phyloP scores from a whole-genome alignment of 75 land plant species.

The Pseudotsuga menziesii region DNA sequence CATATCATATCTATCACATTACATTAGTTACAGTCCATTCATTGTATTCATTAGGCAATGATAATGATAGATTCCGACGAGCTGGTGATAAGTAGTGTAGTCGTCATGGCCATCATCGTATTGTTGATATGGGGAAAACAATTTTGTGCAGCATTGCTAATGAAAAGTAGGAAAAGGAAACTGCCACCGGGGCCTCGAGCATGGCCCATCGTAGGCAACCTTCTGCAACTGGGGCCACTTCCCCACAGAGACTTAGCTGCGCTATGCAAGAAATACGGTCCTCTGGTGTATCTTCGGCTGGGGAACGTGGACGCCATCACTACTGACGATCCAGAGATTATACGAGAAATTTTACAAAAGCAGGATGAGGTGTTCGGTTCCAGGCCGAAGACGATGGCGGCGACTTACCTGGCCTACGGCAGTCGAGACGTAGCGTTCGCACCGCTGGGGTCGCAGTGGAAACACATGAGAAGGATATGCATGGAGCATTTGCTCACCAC shows the following conservation, averaged over 20 bases:
- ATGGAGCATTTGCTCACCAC: constrained; percentile 88
- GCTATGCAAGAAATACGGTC: constrained; percentile 58
- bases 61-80: no score
- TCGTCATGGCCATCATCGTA: no score
- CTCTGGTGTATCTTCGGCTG: constrained; percentile 68
- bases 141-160: no score
- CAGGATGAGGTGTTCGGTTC: constrained; percentile 85
- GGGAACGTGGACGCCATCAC: constrained; percentile 71
- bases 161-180: not conserved
- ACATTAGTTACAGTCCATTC: no score
- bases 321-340: constrained; percentile 65
- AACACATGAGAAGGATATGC: constrained; percentile 79
- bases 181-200: constrained; percentile 82
- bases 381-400: constrained; percentile 65
- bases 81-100: no score
- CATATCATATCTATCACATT: no score
- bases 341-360: constrained; percentile 56
- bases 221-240: constrained; percentile 61
- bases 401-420: constrained; percentile 59
- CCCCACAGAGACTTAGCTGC: constrained; percentile 68
- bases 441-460: constrained; percentile 82
- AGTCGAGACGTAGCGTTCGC: constrained; percentile 79
- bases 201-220: constrained; percentile 86
- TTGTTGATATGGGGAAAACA: no score
- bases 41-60: no score